Base-by-base conservation (phyloP, 768 basidiomycete species). In the Lactarius sanguifluus region DNA sequence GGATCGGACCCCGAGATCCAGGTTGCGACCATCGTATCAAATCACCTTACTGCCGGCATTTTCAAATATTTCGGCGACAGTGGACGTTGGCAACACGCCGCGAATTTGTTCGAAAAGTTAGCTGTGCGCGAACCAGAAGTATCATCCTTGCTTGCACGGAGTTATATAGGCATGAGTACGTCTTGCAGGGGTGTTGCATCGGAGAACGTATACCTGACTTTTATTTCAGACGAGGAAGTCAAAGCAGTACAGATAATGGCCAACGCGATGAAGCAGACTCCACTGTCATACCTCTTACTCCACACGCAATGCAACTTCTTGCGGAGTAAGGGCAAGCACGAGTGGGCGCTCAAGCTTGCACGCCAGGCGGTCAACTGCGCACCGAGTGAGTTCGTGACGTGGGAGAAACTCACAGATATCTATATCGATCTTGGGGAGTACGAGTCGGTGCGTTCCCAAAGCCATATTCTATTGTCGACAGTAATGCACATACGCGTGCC, bases 1-100 rank as follows among this genome's bases (percentile, higher is more conserved):
- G 97, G 96, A 2, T 97, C 95, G 0, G 97, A 98, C 70, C 97
- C 97, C 0, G 97, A 99, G 77, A 96, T 98, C 28, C 97, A 99
- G 75, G 96, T 99, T 16, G 97, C 97, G 1, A 96, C 95, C 3
- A 82, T 94, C 34, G 94, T 97, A 5, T 96, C 95, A 28, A 99
- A 99, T 75, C 97, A 98, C 75, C 83, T 99, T 28, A 96, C 94
- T 0, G 90, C 94, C 13, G 96, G 92, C 0, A 85, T 98, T 71
- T 85, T 98, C 81, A 98, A 98, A 75, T 98, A 98, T 77, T 98
- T 99, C 72, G 92, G 95, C 2, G 92, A 95, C 73, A 89, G 92
- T 61, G 95, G 89, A 61, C 82, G 96, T 63, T 92, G 83, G 72
- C 90, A 94, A 62, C 90, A 85, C 50, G 92, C 91, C 2, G 94